Evolutionary conservation across 306 rosid species (phyloP).

Genomic region (Sophora flavescens): DNA sequence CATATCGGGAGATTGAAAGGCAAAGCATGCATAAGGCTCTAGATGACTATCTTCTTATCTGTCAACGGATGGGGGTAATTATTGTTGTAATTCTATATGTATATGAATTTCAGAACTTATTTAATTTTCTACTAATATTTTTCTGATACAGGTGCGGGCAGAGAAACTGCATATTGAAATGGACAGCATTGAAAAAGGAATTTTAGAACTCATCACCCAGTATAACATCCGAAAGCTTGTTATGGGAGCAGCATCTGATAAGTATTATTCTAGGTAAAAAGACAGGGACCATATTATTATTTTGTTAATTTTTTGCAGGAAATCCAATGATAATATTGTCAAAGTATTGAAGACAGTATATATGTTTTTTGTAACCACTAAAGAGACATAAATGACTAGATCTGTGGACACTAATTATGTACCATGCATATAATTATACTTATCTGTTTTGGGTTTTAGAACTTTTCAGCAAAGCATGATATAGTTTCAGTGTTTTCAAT

Average conservation of each 20-base stretch:
- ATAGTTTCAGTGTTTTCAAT: background rate
- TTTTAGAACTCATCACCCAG: slow-evolving; percentile 68
- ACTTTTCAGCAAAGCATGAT: slow-evolving; percentile 22
- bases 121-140: slow-evolving; percentile 41
- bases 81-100: slow-evolving; percentile 2
- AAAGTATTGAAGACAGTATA: slow-evolving; percentile 18
- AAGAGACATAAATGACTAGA: slow-evolving; percentile 39
- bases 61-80: slow-evolving; percentile 75
- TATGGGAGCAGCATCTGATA: slow-evolving; percentile 95
- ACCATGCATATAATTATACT: background rate
- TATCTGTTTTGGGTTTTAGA: slow-evolving; percentile 17
- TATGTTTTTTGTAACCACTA: slow-evolving; percentile 1
- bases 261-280: slow-evolving; percentile 67
- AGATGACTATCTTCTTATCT: slow-evolving; percentile 64
- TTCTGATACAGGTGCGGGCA: slow-evolving; percentile 62
- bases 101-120: slow-evolving; percentile 15
- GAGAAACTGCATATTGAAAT: slow-evolving; percentile 65
- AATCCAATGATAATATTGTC: slow-evolving; percentile 7
- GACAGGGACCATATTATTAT: slow-evolving; percentile 7
- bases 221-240: slow-evolving; percentile 68
- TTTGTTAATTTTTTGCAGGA: slow-evolving; percentile 9
- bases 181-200: slow-evolving; percentile 80
- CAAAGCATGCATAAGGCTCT: slow-evolving; percentile 70
- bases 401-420: background rate
- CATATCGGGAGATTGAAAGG: slow-evolving; percentile 67